These are phyloP conservation scores for Diaporthe vaccinii DNA, from an alignment of 2,329 filamentous ascomycete species.

Conservation along the genomic window DNA sequence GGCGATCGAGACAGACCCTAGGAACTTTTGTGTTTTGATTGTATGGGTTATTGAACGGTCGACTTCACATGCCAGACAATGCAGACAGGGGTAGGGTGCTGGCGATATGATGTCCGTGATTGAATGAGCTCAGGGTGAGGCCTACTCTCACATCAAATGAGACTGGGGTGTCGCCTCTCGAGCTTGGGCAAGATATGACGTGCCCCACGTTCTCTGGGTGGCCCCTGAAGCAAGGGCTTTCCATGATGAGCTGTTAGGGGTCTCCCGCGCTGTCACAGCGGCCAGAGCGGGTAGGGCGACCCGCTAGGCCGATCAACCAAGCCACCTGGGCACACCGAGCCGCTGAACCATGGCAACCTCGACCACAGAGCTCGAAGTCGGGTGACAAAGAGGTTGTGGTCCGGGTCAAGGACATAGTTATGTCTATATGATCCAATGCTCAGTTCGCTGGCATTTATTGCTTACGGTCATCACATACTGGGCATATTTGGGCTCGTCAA, in stretches of 20 bases:
- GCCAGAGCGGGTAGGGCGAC: constrained; percentile 23
- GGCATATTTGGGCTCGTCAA: background rate
- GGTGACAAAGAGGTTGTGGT: background rate
- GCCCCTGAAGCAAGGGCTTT: constrained; percentile 10
- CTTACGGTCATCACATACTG: background rate
- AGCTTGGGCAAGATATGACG: constrained; percentile 22
- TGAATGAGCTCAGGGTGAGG: constrained; percentile 16
- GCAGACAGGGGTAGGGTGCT: constrained; percentile 1
- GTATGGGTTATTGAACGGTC: background rate
- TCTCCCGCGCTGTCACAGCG: constrained; percentile 11
- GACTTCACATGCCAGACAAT: background rate
- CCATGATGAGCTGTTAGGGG: constrained; percentile 7
- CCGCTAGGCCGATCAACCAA: constrained; percentile 5
- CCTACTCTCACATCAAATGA: background rate
- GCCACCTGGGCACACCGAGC: background rate
- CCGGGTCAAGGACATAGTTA: background rate
- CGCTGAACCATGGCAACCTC: background rate
- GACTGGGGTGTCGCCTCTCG: background rate
- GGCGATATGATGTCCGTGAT: background rate
- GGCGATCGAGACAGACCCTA: background rate
- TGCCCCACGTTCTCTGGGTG: background rate
- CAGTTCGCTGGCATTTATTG: background rate
- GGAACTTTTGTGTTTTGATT: background rate
- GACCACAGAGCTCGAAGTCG: background rate
- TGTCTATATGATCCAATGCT: background rate